phyloP scores from a whole-genome alignment of 768 basidiomycete genomes.

The Lepiota venenata region DNA sequence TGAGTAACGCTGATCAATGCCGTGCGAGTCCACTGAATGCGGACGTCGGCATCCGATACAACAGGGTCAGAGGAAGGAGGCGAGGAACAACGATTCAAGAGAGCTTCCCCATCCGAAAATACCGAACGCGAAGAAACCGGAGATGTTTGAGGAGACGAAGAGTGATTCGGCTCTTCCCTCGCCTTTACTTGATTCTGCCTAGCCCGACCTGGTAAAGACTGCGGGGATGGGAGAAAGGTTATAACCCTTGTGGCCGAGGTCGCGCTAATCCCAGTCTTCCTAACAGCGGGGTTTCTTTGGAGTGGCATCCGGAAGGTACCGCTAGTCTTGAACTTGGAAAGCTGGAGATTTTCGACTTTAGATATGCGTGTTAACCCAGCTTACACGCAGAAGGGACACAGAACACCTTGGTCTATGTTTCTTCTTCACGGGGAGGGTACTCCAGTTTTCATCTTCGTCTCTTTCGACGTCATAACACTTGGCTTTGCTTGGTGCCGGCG shows the following conservation, averaged over 20 bases:
- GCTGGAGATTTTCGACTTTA: neutral
- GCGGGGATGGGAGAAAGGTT: constrained; percentile 7
- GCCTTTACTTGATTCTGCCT: neutral
- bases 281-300: neutral
- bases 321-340: neutral
- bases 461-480: neutral
- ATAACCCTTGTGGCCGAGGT: constrained; percentile 1
- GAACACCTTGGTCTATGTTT: constrained; percentile 11
- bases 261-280: constrained; percentile 1
- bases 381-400: neutral
- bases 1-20: neutral
- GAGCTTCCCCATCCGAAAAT: neutral
- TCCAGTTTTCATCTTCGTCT: constrained; percentile 5
- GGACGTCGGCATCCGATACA: neutral
- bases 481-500: neutral
- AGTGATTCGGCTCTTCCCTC: neutral
- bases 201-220: neutral
- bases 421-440: constrained; percentile 5
- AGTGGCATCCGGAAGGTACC: constrained; percentile 8
- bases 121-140: neutral
- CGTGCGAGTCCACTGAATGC: neutral
- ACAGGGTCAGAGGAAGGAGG: constrained; percentile 5
- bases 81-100: neutral
- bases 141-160: constrained; percentile 4
- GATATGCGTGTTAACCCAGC: neutral